Evolutionary conservation across 306 rosid genomes (phyloP), one percentile per base, ranked within the genome.

Genomic region (Albizia julibrissin): DNA sequence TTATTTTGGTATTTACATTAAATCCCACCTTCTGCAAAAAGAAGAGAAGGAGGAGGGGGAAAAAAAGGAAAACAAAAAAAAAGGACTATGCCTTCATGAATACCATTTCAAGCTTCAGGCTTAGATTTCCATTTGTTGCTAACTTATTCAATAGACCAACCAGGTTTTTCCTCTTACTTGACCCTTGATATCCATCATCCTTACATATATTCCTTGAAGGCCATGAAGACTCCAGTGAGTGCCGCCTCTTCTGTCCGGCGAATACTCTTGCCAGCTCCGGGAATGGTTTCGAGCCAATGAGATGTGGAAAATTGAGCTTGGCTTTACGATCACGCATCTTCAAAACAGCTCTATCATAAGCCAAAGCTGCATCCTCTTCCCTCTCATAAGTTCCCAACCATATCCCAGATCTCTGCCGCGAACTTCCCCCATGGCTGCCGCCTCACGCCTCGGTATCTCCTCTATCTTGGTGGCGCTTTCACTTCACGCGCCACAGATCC

Each of bases 311-410:
- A 80, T 92, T 92, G n/a, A 92, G 88, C 80, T 92, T 92, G 1
- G 97, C 97, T 69, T 92, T 92, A 15, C 76, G 66, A 9, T 92
- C 94, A 0, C 92, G 88, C 85, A 92, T 87, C 37, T 86, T 82
- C 46, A 89, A 92, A 58, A 94, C 97, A 2, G 92, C 97, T 81
- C 79, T 86, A 62, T 92, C 97, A 15, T 89, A 92, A 69, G 97
- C 97, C 77, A 88, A 67, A 43, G 88, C 92, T 0, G 97, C 97
- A 8, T 89, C 87, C 82, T 85, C 86, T 0, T 90, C 87, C 0
- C 80, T 90, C 29, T 75, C 83, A 24, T 90, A 92, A 10, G 97
- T 92, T 14, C 97, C 97, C 1, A 92, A 89, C 97, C 97, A 90
- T 69, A 81, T 81, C 87, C 44, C 89, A 79, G 9, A 76, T 76